A percentile compares a stretch with the other conserved stretches of the same genome.
phyloP scores from a whole-genome alignment of 2,329 filamentous ascomycete species.

The Verticillium longisporum region DNA sequence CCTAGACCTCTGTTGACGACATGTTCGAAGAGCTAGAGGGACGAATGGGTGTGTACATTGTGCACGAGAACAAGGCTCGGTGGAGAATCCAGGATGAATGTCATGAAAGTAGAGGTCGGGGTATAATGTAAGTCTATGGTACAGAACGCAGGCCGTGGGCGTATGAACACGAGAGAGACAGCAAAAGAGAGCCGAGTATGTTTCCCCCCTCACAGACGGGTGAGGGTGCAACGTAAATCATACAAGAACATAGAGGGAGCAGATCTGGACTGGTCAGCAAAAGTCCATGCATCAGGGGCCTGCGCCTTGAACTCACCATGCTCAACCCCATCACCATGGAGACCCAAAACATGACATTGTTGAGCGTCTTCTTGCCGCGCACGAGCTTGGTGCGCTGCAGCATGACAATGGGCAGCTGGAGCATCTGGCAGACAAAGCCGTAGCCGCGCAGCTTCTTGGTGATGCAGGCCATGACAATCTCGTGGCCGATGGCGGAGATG shows the following conservation, averaged over 20 bases:
- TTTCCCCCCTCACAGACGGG: not conserved
- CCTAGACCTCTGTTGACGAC: not conserved
- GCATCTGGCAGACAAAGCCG: slow-evolving; percentile 91
- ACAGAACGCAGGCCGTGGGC: not conserved
- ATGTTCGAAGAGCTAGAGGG: not conserved
- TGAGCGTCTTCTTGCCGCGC: slow-evolving; percentile 66
- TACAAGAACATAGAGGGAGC: slow-evolving; percentile 45
- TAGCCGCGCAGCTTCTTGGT: slow-evolving; percentile 95
- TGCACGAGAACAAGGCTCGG: not conserved
- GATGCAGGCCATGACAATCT: slow-evolving; percentile 96
- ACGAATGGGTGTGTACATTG: not conserved
- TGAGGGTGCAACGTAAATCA: slow-evolving; percentile 14
- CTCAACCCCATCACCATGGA: slow-evolving; percentile 84
- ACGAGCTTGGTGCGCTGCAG: slow-evolving; percentile 78
- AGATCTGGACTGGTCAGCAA: slow-evolving; percentile 32
- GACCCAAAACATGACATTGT: slow-evolving; percentile 87
- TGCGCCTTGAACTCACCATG: slow-evolving; percentile 49
- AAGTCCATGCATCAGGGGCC: too few relatives aligned
- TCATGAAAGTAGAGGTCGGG: not conserved
- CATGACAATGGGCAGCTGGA: slow-evolving; percentile 92
- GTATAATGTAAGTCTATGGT: not conserved
- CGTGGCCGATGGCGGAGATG: slow-evolving; percentile 82
- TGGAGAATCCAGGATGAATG: not conserved
- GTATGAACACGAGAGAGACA: not conserved
- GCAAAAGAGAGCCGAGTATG: not conserved